phyloP scores from a whole-genome alignment of 805 yeast genomes.

The Novakomyces olei region DNA sequence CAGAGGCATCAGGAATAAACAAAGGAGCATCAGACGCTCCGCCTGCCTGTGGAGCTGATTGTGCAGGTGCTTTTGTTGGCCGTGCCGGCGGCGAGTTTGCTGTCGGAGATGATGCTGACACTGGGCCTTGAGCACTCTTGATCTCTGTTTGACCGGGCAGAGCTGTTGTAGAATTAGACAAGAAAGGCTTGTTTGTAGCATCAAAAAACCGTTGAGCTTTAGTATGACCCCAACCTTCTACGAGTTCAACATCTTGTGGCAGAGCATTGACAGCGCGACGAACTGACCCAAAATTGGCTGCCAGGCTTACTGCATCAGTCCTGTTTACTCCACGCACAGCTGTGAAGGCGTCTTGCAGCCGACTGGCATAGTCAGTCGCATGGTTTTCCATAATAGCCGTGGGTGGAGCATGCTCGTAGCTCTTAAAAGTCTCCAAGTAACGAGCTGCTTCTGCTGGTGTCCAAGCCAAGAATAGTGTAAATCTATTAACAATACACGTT shows the following conservation, averaged over 20 bases:
- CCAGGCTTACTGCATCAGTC: conserved; percentile 17
- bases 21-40: too few species aligned
- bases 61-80: too few species aligned
- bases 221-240: conserved; percentile 17
- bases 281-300: conserved; percentile 16
- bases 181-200: conserved; percentile 13
- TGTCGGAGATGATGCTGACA: too few species aligned
- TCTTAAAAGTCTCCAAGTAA: conserved; percentile 16
- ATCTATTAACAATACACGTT: conserved; percentile 14
- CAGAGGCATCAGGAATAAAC: too few species aligned
- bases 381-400: conserved; percentile 15
- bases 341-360: conserved; percentile 16
- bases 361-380: conserved; percentile 15
- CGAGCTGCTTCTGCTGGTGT: conserved; percentile 18
- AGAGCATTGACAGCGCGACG: conserved; percentile 14
- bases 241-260: conserved; percentile 10
- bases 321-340: conserved; percentile 19
- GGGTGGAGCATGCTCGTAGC: conserved; percentile 14
- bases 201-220: conserved; percentile 13
- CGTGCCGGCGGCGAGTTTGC: too few species aligned
- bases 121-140: too few species aligned
- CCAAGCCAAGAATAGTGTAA: conserved; percentile 19
- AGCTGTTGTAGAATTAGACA: too few species aligned
- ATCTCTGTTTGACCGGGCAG: too few species aligned
- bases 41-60: too few species aligned